Evolutionary conservation across 2,329 filamentous ascomycete genomes (phyloP).

Genomic region (Amauroascus niger): DNA sequence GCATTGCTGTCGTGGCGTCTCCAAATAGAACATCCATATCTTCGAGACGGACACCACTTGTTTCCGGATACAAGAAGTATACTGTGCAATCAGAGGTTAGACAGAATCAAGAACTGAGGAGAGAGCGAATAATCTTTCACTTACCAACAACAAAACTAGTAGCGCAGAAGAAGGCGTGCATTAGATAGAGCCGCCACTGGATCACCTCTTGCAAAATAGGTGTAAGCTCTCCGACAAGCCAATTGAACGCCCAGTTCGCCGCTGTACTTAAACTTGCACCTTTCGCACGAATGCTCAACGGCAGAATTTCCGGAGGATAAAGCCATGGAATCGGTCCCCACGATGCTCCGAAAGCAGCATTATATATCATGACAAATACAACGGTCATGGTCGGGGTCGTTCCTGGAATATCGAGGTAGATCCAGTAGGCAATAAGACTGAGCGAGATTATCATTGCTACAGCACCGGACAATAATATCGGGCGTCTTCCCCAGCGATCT

Average conservation of each 20-base stretch:
- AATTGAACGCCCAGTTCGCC: slow-evolving; percentile 97
- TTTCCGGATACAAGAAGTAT: slow-evolving; percentile 96
- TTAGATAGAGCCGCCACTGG: slow-evolving; percentile 83
- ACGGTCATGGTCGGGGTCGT: slow-evolving; percentile 78
- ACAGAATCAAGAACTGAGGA: slow-evolving; percentile 3
- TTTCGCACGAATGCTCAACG: slow-evolving; percentile 91
- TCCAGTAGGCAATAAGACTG: slow-evolving; percentile 87
- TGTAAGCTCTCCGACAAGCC: slow-evolving; percentile 90
- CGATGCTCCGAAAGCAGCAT: slow-evolving; percentile 90
- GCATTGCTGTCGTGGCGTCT: slow-evolving; percentile 74
- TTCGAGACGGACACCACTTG: slow-evolving; percentile 85
- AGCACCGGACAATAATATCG: slow-evolving; percentile 82
- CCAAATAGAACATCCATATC: slow-evolving; percentile 95
- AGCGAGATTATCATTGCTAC: slow-evolving; percentile 81
- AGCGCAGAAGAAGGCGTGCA: slow-evolving; percentile 95
- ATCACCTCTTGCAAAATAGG: slow-evolving; percentile 87
- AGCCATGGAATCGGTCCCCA: slow-evolving; percentile 99
- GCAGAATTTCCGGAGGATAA: slow-evolving; percentile 96
- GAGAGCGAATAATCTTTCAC: slow-evolving; percentile 30
- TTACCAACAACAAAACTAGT: slow-evolving; percentile 91
- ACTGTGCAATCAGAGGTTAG: slow-evolving; percentile 45
- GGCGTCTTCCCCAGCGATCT: slow-evolving; percentile 78
- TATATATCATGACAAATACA: slow-evolving; percentile 95
- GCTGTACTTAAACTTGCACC: slow-evolving; percentile 93
- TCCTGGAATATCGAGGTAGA: slow-evolving; percentile 65